These are phyloP conservation scores for Aspergillus sp. DNA, from an alignment of 2,329 filamentous ascomycete genomes.

Conservation along the genomic window DNA sequence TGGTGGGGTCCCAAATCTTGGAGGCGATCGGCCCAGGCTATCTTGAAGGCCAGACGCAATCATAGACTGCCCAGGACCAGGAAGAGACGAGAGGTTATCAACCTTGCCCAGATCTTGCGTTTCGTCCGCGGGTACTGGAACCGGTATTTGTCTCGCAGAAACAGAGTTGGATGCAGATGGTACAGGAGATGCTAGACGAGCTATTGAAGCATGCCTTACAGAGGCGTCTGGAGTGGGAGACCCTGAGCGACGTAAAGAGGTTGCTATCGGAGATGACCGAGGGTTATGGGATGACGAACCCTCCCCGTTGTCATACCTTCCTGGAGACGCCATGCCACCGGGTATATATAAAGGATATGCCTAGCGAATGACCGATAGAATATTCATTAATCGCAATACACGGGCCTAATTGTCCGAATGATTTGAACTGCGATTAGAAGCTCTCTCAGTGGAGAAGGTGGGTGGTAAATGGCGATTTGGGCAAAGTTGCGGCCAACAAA, in stretches of 20 bases:
- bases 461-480: not conserved
- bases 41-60: conserved; percentile 83
- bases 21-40: conserved; percentile 59
- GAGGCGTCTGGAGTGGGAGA: conserved; percentile 45
- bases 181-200: conserved; percentile 56
- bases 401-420: not conserved
- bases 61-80: conserved; percentile 81
- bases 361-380: not conserved
- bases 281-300: conserved; percentile 34
- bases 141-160: conserved; percentile 44
- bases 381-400: not conserved
- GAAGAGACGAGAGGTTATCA: conserved; percentile 57
- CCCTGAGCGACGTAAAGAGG: conserved; percentile 31
- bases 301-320: conserved; percentile 39
- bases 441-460: not conserved
- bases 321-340: conserved; percentile 18
- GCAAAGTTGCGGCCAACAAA: not conserved
- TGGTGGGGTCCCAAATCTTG: conserved; percentile 46
- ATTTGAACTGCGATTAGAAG: not conserved
- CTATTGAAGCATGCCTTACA: conserved; percentile 53
- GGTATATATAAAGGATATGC: not conserved
- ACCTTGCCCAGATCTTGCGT: conserved; percentile 65
- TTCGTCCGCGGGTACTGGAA: conserved; percentile 46
- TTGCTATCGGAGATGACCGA: conserved; percentile 33
- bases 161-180: conserved; percentile 45